Percentiles rank a stretch among this genome's conserved stretches.
phyloP scores from a whole-genome alignment of 73 alveolate species.

The Paramecium sonneborni region DNA sequence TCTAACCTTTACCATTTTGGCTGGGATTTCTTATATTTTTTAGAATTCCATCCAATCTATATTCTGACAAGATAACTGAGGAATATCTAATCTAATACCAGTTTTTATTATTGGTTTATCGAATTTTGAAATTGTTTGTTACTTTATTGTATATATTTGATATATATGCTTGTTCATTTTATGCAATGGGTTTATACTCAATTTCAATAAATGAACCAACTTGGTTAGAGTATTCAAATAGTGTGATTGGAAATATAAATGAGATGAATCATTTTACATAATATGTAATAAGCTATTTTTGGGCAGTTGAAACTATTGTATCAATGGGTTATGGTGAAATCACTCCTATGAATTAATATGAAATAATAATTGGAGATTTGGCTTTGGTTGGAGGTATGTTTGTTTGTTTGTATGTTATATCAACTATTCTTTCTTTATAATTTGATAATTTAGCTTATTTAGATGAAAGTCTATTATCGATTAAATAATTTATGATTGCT shows the following conservation, averaged over 20 bases:
- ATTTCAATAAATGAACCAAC: not conserved
- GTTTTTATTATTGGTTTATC: not conserved
- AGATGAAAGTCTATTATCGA: not conserved
- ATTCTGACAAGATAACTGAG: not conserved
- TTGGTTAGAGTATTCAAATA: not conserved
- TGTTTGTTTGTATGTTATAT: not conserved
- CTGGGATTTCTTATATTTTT: not conserved
- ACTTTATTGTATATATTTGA: not conserved
- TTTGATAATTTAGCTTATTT: not conserved
- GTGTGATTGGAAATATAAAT: not conserved
- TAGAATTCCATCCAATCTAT: not conserved
- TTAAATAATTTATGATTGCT: not conserved
- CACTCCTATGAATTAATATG: not conserved
- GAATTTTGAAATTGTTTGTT: not conserved
- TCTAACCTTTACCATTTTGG: not conserved
- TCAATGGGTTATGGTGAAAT: slow-evolving; percentile 14
- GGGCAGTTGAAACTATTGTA: slow-evolving; percentile 6
- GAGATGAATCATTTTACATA: not conserved
- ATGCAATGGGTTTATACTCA: not conserved
- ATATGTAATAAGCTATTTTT: not conserved
- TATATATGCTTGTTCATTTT: not conserved
- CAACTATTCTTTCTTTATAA: not conserved
- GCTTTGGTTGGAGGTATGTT: not conserved
- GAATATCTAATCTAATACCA: not conserved
- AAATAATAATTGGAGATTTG: not conserved